Conservation (phyloP, 139 green algal genomes). For the Mesotaenium endlicherianum region DNA sequence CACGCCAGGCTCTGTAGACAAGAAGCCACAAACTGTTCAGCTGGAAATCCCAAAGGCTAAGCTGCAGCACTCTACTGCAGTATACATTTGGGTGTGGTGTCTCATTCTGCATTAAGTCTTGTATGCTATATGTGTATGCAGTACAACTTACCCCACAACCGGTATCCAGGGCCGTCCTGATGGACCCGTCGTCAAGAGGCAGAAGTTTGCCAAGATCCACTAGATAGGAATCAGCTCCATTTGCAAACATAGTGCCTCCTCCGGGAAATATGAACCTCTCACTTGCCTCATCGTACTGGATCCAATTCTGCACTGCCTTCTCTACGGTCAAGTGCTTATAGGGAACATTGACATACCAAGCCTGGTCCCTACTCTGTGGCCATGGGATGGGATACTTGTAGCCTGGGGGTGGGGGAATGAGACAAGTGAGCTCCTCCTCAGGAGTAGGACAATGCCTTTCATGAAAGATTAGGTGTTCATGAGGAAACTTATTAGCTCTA, state of each 20-base stretch:
- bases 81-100: too few relatives aligned
- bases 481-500: neutral
- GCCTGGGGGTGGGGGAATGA: conserved; percentile 20
- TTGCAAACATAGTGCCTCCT: conserved; percentile 28
- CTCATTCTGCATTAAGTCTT: too few relatives aligned
- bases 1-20: too few relatives aligned
- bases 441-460: conserved; percentile 16
- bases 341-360: conserved; percentile 35
- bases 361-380: conserved; percentile 8
- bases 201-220: conserved; percentile 19
- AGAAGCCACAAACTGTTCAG: too few relatives aligned
- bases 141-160: conserved; percentile 32
- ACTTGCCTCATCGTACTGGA: conserved; percentile 2
- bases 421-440: conserved; percentile 10
- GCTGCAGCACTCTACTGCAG: too few relatives aligned
- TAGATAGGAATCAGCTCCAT: conserved; percentile 17
- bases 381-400: conserved; percentile 26
- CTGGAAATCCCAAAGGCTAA: too few relatives aligned
- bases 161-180: conserved; percentile 30
- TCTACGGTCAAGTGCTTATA: conserved; percentile 7
- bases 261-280: conserved; percentile 36
- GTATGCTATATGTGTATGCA: too few relatives aligned
- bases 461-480: neutral
- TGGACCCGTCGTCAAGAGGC: conserved; percentile 3
- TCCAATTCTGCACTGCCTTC: conserved; percentile 38